These are phyloP conservation scores for Arthrobotrys entomopaga DNA, from an alignment of 2,329 filamentous ascomycete genomes.

Conservation along the genomic window DNA sequence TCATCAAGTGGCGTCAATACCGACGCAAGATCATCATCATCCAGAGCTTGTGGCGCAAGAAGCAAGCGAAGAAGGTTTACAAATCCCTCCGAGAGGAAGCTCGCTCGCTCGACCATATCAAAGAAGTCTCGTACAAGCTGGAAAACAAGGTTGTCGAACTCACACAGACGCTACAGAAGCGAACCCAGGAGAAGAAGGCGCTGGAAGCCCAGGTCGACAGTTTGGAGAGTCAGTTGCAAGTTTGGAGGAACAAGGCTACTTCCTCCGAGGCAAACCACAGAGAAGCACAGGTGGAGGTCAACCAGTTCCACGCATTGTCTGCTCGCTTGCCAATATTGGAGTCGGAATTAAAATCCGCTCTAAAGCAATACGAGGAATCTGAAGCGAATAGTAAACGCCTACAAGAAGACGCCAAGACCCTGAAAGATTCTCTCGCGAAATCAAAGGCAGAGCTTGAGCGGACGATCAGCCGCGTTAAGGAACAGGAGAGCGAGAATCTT, in stretches of 20 bases:
- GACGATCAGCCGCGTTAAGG: slow-evolving; percentile 77
- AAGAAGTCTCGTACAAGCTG: slow-evolving; percentile 99
- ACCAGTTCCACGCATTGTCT: slow-evolving; percentile 94
- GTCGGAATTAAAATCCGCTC: slow-evolving; percentile 91
- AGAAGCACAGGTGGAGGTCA: slow-evolving; percentile 94
- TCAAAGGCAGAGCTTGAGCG: slow-evolving; percentile 84
- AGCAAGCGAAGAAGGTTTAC: slow-evolving; percentile 80
- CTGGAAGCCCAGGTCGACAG: slow-evolving; percentile 89
- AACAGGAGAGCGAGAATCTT: slow-evolving; percentile 84
- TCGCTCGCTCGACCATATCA: slow-evolving; percentile 76
- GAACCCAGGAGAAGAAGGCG: slow-evolving; percentile 94
- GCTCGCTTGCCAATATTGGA: slow-evolving; percentile 91
- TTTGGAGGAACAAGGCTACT: slow-evolving; percentile 92
- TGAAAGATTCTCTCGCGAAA: slow-evolving; percentile 81
- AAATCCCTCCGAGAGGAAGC: slow-evolving; percentile 94
- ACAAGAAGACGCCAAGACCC: slow-evolving; percentile 89
- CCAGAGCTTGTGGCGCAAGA: slow-evolving; percentile 93
- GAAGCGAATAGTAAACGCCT: slow-evolving; percentile 89
- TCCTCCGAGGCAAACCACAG: slow-evolving; percentile 88
- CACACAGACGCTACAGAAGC: slow-evolving; percentile 88
- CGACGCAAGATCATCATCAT: slow-evolving; percentile 88
- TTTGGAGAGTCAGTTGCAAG: slow-evolving; percentile 95
- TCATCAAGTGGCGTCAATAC: slow-evolving; percentile 78
- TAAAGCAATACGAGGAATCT: slow-evolving; percentile 89
- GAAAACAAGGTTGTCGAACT: slow-evolving; percentile 99